phyloP scores from a whole-genome alignment of 306 rosid species.

The Crataegus laevigata region DNA sequence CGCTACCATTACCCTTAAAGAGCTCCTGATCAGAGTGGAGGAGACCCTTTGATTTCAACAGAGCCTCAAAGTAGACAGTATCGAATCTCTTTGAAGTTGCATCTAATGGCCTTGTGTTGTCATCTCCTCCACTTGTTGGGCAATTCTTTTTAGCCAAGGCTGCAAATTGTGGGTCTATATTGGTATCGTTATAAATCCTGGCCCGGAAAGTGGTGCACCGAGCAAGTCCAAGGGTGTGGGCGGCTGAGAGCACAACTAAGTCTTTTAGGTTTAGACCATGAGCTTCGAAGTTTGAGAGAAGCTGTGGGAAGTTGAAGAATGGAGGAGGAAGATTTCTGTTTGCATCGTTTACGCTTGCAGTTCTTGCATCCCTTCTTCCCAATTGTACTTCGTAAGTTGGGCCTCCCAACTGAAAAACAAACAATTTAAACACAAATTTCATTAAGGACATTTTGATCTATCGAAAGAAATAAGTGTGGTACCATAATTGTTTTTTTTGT shows the following conservation, averaged over 20 bases:
- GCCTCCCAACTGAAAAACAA: constrained; percentile 10
- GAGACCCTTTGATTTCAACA: constrained; percentile 16
- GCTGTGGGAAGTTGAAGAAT: constrained; percentile 5
- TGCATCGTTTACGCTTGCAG: constrained; percentile 20
- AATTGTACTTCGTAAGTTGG: constrained; percentile 14
- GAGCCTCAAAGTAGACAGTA: constrained; percentile 17
- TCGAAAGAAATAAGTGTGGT: background rate
- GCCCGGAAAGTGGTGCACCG: constrained; percentile 10
- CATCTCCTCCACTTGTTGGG: constrained; percentile 15
- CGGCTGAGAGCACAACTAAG: constrained; percentile 32
- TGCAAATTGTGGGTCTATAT: constrained; percentile 12
- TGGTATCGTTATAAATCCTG: constrained; percentile 21
- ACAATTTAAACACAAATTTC: background rate
- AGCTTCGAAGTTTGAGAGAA: constrained; percentile 8
- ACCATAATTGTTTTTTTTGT: background rate
- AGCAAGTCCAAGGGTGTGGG: constrained; percentile 30
- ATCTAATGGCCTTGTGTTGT: constrained; percentile 14
- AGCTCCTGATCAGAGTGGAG: constrained; percentile 33
- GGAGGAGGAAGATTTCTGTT: constrained; percentile 26
- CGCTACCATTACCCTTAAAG: constrained; percentile 8
- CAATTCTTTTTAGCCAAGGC: background rate
- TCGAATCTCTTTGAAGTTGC: constrained; percentile 10
- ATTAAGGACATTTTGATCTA: background rate
- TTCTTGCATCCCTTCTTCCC: constrained; percentile 32
- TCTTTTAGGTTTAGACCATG: constrained; percentile 16